Evolutionary conservation across 192 early-diverging fungal species (phyloP).

Genomic region (Diversispora eburnea): DNA sequence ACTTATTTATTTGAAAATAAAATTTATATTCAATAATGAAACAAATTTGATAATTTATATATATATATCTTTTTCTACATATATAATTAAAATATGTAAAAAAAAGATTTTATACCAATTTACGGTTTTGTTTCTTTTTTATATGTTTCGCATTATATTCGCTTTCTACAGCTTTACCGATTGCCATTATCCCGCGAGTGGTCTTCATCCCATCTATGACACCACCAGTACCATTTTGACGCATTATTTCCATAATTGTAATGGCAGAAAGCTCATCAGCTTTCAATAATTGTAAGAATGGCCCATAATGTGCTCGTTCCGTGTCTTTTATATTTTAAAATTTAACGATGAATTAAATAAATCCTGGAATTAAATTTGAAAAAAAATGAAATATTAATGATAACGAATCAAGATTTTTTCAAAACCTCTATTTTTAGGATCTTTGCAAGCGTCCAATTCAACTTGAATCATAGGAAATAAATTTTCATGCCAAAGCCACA

Average conservation of each 20-base stretch:
- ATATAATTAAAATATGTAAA: neutral
- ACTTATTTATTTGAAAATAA: conserved; percentile 16
- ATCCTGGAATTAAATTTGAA: neutral
- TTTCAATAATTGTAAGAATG: conserved; percentile 61
- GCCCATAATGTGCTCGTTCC: conserved; percentile 56
- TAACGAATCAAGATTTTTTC: conserved; percentile 25
- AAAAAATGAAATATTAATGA: neutral
- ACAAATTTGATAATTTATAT: neutral
- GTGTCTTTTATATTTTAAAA: neutral
- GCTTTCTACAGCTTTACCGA: conserved; percentile 76
- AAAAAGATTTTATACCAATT: conserved; percentile 43
- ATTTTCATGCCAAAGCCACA: conserved; percentile 72
- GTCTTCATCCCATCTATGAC: conserved; percentile 55
- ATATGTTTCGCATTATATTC: conserved; percentile 80
- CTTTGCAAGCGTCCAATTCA: conserved; percentile 47
- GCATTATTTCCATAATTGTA: conserved; percentile 77
- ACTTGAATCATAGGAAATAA: conserved; percentile 66
- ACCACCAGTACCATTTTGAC: conserved; percentile 52
- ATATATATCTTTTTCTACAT: neutral
- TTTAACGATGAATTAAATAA: no score
- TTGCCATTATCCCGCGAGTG: conserved; percentile 49
- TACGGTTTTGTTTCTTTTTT: conserved; percentile 63
- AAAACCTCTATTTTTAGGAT: no score
- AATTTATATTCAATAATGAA: no score
- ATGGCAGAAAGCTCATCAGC: conserved; percentile 78